These are phyloP conservation scores for Bimuria novae-zelandiae DNA, from an alignment of 2,329 filamentous ascomycete species.

Conservation along the genomic window DNA sequence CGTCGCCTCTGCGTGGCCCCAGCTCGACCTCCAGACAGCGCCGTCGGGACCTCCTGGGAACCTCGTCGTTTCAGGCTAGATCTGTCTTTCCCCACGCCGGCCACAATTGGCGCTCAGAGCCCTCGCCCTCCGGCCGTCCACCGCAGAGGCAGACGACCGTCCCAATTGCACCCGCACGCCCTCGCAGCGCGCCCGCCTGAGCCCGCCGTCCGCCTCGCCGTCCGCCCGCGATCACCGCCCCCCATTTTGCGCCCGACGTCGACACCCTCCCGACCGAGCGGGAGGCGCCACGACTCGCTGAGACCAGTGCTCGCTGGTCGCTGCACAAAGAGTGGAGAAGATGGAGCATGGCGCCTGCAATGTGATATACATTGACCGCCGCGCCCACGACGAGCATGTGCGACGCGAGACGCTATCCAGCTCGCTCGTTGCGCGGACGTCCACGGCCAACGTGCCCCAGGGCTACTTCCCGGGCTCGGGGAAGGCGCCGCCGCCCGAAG, in stretches of 20 bases:
- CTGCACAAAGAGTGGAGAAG: conserved; percentile 36
- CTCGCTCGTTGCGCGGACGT: conserved; percentile 39
- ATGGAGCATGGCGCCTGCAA: conserved; percentile 53
- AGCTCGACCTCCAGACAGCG: neutral
- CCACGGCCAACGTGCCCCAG: conserved; percentile 37
- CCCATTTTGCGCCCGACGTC: conserved; percentile 26
- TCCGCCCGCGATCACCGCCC: conserved; percentile 14
- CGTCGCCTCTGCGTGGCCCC: too few species aligned
- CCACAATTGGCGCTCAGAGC: conserved; percentile 15
- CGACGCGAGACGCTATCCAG: conserved; percentile 42
- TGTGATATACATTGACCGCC: conserved; percentile 51
- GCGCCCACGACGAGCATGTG: conserved; percentile 48
- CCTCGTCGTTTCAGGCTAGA: conserved; percentile 42
- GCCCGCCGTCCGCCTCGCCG: conserved; percentile 11
- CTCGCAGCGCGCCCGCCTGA: conserved; percentile 3
- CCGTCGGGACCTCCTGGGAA: conserved; percentile 4
- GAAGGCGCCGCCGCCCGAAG: conserved; percentile 39
- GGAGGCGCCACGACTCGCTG: conserved; percentile 31
- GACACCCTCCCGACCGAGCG: conserved; percentile 33
- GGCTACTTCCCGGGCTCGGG: conserved; percentile 41
- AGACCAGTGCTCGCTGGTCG: conserved; percentile 39
- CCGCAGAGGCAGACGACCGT: conserved; percentile 6
- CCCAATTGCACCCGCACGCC: conserved; percentile 20
- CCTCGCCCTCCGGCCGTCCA: conserved; percentile 12
- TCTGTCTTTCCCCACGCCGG: conserved; percentile 26